These are phyloP conservation scores for Castanea mollissima DNA, from an alignment of 306 rosid species.

Conservation along the genomic window DNA sequence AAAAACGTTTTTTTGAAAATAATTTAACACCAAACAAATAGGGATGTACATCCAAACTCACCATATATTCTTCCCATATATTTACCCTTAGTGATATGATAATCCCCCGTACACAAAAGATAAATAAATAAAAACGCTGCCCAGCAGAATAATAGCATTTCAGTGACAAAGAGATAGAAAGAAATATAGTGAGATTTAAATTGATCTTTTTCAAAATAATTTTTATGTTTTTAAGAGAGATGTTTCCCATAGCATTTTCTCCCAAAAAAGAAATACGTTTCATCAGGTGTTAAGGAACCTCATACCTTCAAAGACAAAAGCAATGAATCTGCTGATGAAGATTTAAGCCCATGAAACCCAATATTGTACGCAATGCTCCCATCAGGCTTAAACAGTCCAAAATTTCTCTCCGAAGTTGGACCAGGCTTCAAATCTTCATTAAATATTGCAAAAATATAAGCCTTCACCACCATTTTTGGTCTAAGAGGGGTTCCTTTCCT, in stretches of 20 bases:
- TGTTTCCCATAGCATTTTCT: not conserved
- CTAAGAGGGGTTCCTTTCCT: constrained; percentile 92
- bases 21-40: too few relatives aligned
- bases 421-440: constrained; percentile 76
- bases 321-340: constrained; percentile 59
- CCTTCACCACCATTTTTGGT: constrained; percentile 75
- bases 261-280: not conserved
- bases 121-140: not conserved
- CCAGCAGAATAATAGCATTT: not conserved
- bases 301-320: constrained; percentile 65
- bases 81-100: not conserved
- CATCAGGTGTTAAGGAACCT: not conserved
- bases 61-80: not conserved
- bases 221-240: not conserved
- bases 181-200: not conserved
- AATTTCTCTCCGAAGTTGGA: constrained; percentile 76
- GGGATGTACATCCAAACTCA: not conserved
- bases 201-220: not conserved
- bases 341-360: constrained; percentile 83
- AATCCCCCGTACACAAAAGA: not conserved
- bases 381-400: constrained; percentile 87
- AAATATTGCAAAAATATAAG: constrained; percentile 79
- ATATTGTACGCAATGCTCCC: constrained; percentile 82
- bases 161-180: not conserved
- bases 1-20: too few relatives aligned